phyloP scores from a whole-genome alignment of 495 filamentous ascomycete genomes.

The Hypoxylon intermedium region DNA sequence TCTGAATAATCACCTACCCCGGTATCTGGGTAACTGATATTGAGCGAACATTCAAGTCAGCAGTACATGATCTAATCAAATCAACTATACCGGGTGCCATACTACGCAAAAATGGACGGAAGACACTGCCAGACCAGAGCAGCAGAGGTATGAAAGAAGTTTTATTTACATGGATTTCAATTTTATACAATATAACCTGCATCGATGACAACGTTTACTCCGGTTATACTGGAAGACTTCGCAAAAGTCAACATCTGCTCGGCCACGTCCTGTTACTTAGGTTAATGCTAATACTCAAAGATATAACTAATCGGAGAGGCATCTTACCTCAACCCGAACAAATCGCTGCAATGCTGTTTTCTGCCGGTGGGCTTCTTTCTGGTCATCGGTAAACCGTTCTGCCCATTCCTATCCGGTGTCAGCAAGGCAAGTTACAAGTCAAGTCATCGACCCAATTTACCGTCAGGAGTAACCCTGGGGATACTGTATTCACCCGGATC shows the following conservation, averaged over 20 bases:
- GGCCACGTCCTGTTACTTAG: conserved; percentile 48
- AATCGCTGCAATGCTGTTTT: conserved; percentile 58
- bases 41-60: too few relatives aligned
- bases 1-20: too few relatives aligned
- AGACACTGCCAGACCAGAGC: too few relatives aligned
- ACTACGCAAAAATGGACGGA: too few relatives aligned
- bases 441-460: conserved; percentile 30
- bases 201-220: conserved; percentile 51
- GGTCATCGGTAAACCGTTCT: conserved; percentile 53
- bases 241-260: conserved; percentile 52
- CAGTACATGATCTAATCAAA: too few relatives aligned
- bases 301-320: neutral
- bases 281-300: neutral
- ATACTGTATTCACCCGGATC: conserved; percentile 60
- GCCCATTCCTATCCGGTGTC: conserved; percentile 57
- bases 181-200: conserved; percentile 42
- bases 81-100: too few relatives aligned
- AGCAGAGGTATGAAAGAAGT: too few relatives aligned
- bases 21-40: too few relatives aligned
- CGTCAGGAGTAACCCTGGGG: conserved; percentile 58
- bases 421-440: conserved; percentile 3
- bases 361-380: conserved; percentile 49
- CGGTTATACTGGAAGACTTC: conserved; percentile 46
- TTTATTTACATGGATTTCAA: neutral
- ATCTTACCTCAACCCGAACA: conserved; percentile 48